A percentile compares a stretch with the other conserved stretches of the same genome.
Conservation (phyloP, 1,139 yeast species). For the Sugiyamaella novakii region DNA sequence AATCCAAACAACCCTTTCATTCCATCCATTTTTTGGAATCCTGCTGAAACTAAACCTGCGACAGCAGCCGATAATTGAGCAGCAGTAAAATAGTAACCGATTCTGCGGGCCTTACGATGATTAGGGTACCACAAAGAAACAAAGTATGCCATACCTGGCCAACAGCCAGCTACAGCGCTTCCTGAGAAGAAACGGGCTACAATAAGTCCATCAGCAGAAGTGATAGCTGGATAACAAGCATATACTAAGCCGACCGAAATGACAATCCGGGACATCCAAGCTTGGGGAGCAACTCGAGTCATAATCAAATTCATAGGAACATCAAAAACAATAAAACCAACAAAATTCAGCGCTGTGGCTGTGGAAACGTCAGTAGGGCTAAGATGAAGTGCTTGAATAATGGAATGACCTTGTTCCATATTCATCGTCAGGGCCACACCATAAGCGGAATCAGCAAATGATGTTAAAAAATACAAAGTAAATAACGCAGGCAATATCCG, state of each 20-base stretch:
- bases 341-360: constrained; percentile 81
- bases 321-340: constrained; percentile 80
- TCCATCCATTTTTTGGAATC: constrained; percentile 82
- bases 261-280: constrained; percentile 81
- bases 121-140: constrained; percentile 85
- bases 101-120: constrained; percentile 72
- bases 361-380: constrained; percentile 63
- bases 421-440: constrained; percentile 87
- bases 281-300: constrained; percentile 83
- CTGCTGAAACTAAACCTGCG: constrained; percentile 84
- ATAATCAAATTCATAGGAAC: constrained; percentile 84
- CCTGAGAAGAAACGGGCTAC: constrained; percentile 79
- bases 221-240: constrained; percentile 66
- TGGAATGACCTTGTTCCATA: constrained; percentile 60
- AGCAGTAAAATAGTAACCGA: constrained; percentile 89
- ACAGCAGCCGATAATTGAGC: constrained; percentile 87
- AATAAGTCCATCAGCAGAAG: constrained; percentile 58
- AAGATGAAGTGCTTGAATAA: constrained; percentile 55
- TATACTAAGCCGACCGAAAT: constrained; percentile 76
- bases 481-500: constrained; percentile 84
- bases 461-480: constrained; percentile 75
- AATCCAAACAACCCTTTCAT: constrained; percentile 71
- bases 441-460: constrained; percentile 76
- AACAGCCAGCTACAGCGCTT: constrained; percentile 82
- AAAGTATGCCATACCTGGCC: constrained; percentile 93